phyloP scores from a whole-genome alignment of 345 rosid species.

The Pugionium cornutum region DNA sequence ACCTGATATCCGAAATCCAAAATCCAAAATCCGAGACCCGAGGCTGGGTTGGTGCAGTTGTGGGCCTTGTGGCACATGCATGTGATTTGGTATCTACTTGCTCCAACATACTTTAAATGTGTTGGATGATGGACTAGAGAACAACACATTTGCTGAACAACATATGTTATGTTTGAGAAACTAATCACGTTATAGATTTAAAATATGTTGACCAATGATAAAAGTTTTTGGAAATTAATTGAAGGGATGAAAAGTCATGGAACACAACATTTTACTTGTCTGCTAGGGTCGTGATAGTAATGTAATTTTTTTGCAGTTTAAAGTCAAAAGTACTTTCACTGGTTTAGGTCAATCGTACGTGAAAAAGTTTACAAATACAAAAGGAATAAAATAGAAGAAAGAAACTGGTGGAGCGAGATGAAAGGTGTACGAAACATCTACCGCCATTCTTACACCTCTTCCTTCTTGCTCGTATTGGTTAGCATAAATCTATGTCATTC shows the following conservation, averaged over 20 bases:
- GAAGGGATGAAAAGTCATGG: background rate
- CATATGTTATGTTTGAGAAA: slow-evolving; percentile 10
- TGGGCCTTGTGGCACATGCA: too few relatives aligned
- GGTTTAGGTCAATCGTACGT: too few relatives aligned
- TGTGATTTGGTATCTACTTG: too few relatives aligned
- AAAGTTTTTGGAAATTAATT: background rate
- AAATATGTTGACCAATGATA: background rate
- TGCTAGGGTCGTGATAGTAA: too few relatives aligned
- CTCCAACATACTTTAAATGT: too few relatives aligned
- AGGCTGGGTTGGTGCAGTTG: too few relatives aligned
- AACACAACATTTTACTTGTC: background rate
- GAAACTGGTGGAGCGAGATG: slow-evolving; percentile 32
- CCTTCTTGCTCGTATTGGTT: slow-evolving; percentile 21
- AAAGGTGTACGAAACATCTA: slow-evolving; percentile 6
- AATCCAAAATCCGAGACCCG: too few relatives aligned
- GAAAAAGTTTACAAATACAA: background rate
- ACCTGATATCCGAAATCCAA: too few relatives aligned
- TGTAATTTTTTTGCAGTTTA: too few relatives aligned
- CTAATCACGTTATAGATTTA: background rate
- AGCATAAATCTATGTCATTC: slow-evolving; percentile 33
- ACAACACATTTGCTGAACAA: slow-evolving; percentile 4
- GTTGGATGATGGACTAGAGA: background rate
- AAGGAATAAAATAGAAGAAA: slow-evolving; percentile 6
- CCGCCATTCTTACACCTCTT: slow-evolving; percentile 24
- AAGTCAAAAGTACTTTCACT: too few relatives aligned